Percentiles rank a stretch among this genome's conserved stretches.
phyloP scores from a whole-genome alignment of 768 basidiomycete genomes.

The Leccinum olivaceopallidum region DNA sequence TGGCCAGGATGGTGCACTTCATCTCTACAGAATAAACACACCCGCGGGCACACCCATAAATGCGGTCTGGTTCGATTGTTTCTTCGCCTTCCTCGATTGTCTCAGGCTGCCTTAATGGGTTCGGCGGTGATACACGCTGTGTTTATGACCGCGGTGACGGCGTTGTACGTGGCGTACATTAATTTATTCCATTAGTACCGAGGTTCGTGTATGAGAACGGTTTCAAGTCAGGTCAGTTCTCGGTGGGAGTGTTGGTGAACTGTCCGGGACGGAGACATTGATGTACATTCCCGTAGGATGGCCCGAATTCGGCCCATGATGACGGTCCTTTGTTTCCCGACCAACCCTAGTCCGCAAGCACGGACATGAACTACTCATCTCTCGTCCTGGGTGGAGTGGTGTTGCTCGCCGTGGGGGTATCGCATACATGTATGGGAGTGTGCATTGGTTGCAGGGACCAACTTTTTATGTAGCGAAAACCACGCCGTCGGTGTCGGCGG shows the following conservation, averaged over 20 bases:
- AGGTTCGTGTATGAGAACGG: constrained; percentile 42
- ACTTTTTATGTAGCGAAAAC: background rate
- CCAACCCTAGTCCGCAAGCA: too few relatives aligned
- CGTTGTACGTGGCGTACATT: constrained; percentile 42
- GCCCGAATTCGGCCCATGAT: too few relatives aligned
- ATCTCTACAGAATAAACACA: constrained; percentile 53
- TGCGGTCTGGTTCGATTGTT: constrained; percentile 39
- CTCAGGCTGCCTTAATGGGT: constrained; percentile 42
- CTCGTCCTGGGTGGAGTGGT: too few relatives aligned
- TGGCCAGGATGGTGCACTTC: constrained; percentile 59
- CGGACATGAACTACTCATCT: too few relatives aligned
- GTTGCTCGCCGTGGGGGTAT: too few relatives aligned
- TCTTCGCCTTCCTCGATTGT: constrained; percentile 36
- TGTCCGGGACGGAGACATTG: background rate
- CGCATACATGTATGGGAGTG: too few relatives aligned
- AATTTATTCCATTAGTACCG: constrained; percentile 44
- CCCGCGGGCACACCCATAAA: constrained; percentile 40
- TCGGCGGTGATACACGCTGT: constrained; percentile 54
- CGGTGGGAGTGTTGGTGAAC: constrained; percentile 40
- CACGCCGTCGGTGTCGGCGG: background rate
- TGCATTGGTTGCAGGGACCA: too few relatives aligned
- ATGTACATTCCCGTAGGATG: too few relatives aligned
- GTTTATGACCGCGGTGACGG: constrained; percentile 44
- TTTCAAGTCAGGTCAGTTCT: constrained; percentile 47
- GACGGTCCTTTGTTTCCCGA: too few relatives aligned